phyloP scores from a whole-genome alignment of 768 basidiomycete species.

The Leucosporidium creatinivorum region DNA sequence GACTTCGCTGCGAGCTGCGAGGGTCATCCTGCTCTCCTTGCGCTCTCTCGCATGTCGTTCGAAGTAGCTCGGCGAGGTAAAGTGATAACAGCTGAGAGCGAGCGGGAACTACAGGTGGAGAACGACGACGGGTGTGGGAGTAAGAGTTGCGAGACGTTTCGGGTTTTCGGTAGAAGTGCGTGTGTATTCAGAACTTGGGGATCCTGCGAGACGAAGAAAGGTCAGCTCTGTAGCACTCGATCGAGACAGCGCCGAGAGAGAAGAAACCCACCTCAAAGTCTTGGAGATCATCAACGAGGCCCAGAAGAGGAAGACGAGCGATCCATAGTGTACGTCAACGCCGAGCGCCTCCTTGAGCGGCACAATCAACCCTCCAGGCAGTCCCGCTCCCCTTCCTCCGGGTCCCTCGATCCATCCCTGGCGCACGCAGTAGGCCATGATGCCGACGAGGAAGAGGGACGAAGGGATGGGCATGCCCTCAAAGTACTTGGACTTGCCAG shows the following conservation, averaged over 20 bases:
- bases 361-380: conserved; percentile 43
- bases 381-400: conserved; percentile 53
- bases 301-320: conserved; percentile 73
- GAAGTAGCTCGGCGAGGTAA: too few relatives aligned
- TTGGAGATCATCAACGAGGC: conserved; percentile 98
- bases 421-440: conserved; percentile 61
- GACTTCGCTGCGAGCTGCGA: too few relatives aligned
- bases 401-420: conserved; percentile 33
- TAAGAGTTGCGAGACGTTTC: too few relatives aligned
- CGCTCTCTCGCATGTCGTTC: too few relatives aligned
- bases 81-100: too few relatives aligned
- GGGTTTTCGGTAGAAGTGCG: too few relatives aligned
- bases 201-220: neutral
- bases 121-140: too few relatives aligned
- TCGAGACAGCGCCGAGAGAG: too few relatives aligned
- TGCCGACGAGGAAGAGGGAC: conserved; percentile 66
- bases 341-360: conserved; percentile 38
- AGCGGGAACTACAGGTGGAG: too few relatives aligned
- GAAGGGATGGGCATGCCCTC: conserved; percentile 97
- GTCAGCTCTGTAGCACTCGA: neutral
- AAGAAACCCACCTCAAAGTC: conserved; percentile 54
- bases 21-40: too few relatives aligned
- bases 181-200: conserved; percentile 8
- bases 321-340: conserved; percentile 68
- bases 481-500: conserved; percentile 88